phyloP scores from a whole-genome alignment of 345 rosid genomes.

The Rhodomyrtus tomentosa region DNA sequence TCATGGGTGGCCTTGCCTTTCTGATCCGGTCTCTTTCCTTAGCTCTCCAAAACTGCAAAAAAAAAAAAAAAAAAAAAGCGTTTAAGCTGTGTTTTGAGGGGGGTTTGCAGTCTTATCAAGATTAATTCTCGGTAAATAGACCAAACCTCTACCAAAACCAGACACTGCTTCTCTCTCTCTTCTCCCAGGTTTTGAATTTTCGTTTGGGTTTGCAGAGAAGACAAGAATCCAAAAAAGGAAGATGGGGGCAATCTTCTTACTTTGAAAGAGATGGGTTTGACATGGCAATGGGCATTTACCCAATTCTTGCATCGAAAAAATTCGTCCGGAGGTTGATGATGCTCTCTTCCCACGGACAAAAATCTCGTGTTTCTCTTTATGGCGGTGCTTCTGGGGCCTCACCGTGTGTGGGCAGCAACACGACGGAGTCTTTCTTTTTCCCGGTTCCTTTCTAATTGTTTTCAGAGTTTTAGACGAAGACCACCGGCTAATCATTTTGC shows the following conservation, averaged over 20 bases:
- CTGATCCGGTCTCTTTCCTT: no score
- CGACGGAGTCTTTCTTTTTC: background rate
- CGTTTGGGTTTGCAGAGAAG: background rate
- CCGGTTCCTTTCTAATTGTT: background rate
- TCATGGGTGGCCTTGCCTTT: background rate
- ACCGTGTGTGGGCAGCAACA: background rate
- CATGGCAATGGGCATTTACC: background rate
- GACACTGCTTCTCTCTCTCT: background rate
- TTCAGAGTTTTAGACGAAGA: background rate
- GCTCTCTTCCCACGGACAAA: background rate
- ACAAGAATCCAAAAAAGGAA: background rate
- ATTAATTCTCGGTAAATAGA: background rate
- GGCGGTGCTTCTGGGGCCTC: background rate
- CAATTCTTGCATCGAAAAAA: background rate
- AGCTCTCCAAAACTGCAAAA: no score
- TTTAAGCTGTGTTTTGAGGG: no score
- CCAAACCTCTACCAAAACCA: background rate
- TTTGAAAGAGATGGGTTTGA: conserved; percentile 12
- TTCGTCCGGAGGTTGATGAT: background rate
- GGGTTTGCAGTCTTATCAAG: background rate
- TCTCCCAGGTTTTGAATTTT: background rate
- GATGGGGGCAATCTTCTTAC: conserved; percentile 2
- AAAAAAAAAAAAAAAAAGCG: no score
- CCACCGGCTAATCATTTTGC: background rate
- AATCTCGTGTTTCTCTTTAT: background rate